Evolutionary conservation across 352 stramenopile genomes (phyloP).

Genomic region (Globisporangium solare): DNA sequence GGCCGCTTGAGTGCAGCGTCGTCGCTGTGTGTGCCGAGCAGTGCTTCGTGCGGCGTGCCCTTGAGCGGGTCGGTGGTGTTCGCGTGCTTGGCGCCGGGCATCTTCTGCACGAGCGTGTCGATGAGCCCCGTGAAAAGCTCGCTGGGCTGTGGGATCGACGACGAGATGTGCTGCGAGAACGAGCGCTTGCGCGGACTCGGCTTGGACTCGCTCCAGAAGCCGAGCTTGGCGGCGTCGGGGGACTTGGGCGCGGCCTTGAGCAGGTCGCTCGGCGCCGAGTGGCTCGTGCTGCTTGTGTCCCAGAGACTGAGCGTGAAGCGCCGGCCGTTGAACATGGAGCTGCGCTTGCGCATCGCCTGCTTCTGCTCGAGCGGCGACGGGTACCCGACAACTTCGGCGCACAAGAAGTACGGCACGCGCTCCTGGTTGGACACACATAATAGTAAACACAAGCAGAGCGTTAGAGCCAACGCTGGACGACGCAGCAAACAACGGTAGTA

Average conservation of each 20-base stretch:
- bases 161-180: constrained; percentile 69
- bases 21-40: constrained; percentile 12
- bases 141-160: constrained; percentile 56
- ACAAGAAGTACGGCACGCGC: constrained; percentile 76
- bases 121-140: constrained; percentile 69
- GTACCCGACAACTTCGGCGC: constrained; percentile 75
- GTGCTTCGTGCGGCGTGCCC: constrained; percentile 30
- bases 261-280: constrained; percentile 32
- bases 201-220: constrained; percentile 81
- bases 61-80: constrained; percentile 7
- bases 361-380: constrained; percentile 27
- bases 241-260: constrained; percentile 32
- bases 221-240: constrained; percentile 55
- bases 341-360: constrained; percentile 35
- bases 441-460: neutral
- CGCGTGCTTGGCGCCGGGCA: constrained; percentile 29
- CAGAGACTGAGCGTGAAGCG: constrained; percentile 64
- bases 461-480: neutral
- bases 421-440: constrained; percentile 31
- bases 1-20: constrained; percentile 1
- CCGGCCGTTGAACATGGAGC: constrained; percentile 45
- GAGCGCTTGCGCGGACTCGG: constrained; percentile 64
- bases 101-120: constrained; percentile 66
- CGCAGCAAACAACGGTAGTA: no score
- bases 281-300: constrained; percentile 24